Conservation (phyloP, 208 protist species). For the Leishmania tropica region DNA sequence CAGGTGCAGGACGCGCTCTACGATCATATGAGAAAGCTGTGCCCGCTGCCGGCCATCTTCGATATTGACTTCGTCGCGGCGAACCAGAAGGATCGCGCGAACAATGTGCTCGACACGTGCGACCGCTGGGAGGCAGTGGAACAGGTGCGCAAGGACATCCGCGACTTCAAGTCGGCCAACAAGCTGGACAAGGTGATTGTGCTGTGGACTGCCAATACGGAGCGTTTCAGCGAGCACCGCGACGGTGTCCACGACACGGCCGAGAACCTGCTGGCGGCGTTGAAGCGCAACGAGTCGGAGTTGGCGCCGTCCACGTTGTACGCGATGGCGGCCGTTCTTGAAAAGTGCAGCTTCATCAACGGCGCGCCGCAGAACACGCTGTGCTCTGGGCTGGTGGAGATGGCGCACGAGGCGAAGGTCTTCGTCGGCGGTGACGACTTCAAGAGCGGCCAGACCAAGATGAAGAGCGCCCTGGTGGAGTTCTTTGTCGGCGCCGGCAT, state of each 20-base stretch:
- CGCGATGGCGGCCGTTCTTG: constrained; percentile 97
- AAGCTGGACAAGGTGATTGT: constrained; percentile 97
- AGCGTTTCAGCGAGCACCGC: constrained; percentile 95
- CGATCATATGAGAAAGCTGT: constrained; percentile 89
- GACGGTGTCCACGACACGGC: constrained; percentile 96
- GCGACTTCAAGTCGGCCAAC: constrained; percentile 88
- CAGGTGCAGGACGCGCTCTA: constrained; percentile 91
- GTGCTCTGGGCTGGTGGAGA: constrained; percentile 95
- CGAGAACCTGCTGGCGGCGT: constrained; percentile 93
- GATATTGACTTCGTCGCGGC: constrained; percentile 98
- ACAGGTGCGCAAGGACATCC: constrained; percentile 95
- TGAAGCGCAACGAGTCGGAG: constrained; percentile 90
- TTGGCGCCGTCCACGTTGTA: constrained; percentile 97
- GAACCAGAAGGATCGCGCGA: constrained; percentile 97
- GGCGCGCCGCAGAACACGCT: constrained; percentile 99
- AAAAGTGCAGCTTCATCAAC: constrained; percentile 98
- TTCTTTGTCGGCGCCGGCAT: constrained; percentile 97
- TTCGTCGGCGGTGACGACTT: constrained; percentile 99
- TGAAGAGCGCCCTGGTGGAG: constrained; percentile 99
- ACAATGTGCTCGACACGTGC: constrained; percentile 94
- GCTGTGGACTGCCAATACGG: constrained; percentile 99
- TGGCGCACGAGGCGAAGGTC: constrained; percentile 89
- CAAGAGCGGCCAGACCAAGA: constrained; percentile 99
- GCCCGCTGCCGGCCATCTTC: constrained; percentile 96
- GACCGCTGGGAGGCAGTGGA: constrained; percentile 95